Conservation (phyloP, 371 early-diverging fungal genomes). For the Mucor racemosus region DNA sequence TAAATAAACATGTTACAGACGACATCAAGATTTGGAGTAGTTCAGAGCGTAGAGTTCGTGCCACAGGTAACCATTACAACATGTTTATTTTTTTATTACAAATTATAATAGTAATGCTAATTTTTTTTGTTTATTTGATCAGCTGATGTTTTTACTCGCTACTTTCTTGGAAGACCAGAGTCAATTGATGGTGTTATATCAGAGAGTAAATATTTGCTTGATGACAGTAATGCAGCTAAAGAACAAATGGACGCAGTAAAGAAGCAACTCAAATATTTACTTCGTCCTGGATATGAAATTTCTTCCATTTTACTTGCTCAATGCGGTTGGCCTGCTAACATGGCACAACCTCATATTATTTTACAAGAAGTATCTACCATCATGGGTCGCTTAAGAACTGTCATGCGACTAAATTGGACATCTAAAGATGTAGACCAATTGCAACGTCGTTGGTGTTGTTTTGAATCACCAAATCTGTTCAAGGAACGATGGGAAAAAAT, state of each 20-base stretch:
- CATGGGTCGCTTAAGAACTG: slow-evolving; percentile 68
- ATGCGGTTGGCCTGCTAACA: slow-evolving; percentile 59
- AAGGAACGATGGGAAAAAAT: slow-evolving; percentile 96
- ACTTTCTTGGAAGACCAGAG: slow-evolving; percentile 72
- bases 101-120: neutral
- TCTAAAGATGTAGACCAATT: slow-evolving; percentile 58
- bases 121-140: neutral
- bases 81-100: neutral
- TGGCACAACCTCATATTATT: slow-evolving; percentile 67
- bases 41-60: slow-evolving; percentile 89
- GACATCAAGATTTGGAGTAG: slow-evolving; percentile 87
- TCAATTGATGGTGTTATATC: slow-evolving; percentile 64
- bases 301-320: slow-evolving; percentile 46
- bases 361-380: slow-evolving; percentile 73
- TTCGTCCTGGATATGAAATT: slow-evolving; percentile 61
- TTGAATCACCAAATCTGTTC: slow-evolving; percentile 76
- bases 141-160: slow-evolving; percentile 79
- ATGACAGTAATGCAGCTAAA: slow-evolving; percentile 94
- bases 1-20: slow-evolving; percentile 83
- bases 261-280: slow-evolving; percentile 60
- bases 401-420: slow-evolving; percentile 83
- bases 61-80: slow-evolving; percentile 60
- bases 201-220: slow-evolving; percentile 89
- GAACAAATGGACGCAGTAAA: slow-evolving; percentile 91
- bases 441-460: slow-evolving; percentile 82